A percentile compares a stretch with the other conserved stretches of the same genome.
phyloP scores from a whole-genome alignment of 768 basidiomycete genomes.

The Exidia glandulosa region DNA sequence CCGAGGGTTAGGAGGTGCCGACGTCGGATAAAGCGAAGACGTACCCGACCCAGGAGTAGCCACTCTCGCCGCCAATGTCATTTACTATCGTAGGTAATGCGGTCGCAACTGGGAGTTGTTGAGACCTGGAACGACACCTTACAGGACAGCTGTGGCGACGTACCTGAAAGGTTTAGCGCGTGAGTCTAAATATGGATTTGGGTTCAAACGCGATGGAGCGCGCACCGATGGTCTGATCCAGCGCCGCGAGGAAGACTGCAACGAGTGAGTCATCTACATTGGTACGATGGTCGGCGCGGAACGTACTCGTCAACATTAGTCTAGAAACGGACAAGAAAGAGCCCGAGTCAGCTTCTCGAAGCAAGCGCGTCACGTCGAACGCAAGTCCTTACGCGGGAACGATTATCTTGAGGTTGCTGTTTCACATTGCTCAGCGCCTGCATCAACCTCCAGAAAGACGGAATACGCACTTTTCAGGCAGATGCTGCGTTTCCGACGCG shows the following conservation, averaged over 20 bases:
- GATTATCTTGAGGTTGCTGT: constrained; percentile 8
- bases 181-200: too few species aligned
- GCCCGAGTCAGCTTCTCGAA: neutral
- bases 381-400: constrained; percentile 5
- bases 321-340: neutral
- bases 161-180: too few species aligned
- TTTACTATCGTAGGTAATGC: constrained; percentile 9
- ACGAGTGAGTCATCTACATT: neutral
- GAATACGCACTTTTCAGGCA: constrained; percentile 4
- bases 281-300: neutral
- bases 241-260: constrained; percentile 23
- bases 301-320: constrained; percentile 4
- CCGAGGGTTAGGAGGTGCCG: neutral
- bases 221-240: constrained; percentile 26
- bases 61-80: constrained; percentile 5
- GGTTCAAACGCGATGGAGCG: too few species aligned
- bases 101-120: constrained; percentile 20
- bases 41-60: constrained; percentile 1
- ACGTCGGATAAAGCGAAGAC: neutral
- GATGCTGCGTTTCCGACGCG: constrained; percentile 1
- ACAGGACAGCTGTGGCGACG: too few species aligned
- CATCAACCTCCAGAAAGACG: neutral
- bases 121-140: constrained; percentile 34
- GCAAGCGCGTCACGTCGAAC: neutral
- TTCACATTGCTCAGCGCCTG: too few species aligned